phyloP scores from a whole-genome alignment of 345 rosid genomes.

The Eucalyptus cloeziana region DNA sequence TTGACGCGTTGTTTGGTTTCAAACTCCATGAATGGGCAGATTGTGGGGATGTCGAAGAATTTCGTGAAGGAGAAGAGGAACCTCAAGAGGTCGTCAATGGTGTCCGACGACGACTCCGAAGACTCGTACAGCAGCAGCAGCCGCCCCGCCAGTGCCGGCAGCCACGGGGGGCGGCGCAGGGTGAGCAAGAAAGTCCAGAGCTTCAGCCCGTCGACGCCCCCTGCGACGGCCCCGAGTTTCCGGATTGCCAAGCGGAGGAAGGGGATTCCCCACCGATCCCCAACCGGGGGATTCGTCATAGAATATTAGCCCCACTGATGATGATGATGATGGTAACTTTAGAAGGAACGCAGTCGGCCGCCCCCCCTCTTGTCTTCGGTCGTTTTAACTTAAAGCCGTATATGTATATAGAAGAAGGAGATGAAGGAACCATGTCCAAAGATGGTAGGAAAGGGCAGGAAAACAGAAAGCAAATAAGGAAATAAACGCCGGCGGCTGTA shows the following conservation, averaged over 20 bases:
- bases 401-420: constrained; percentile 3
- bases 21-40: constrained; percentile 2
- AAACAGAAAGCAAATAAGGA: background rate
- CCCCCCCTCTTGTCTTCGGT: background rate
- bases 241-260: constrained; percentile 39
- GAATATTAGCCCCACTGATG: constrained; percentile 14
- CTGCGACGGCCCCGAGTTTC: constrained; percentile 20
- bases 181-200: constrained; percentile 13
- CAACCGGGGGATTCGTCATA: constrained; percentile 53
- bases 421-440: background rate
- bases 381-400: background rate
- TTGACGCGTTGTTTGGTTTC: background rate
- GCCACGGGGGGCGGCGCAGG: background rate
- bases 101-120: constrained; percentile 13
- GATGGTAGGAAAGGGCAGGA: background rate
- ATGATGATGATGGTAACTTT: background rate
- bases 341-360: background rate
- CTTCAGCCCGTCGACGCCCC: constrained; percentile 45
- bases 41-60: constrained; percentile 37
- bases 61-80: constrained; percentile 18
- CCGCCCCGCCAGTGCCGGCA: background rate
- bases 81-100: background rate
- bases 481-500: background rate
- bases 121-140: constrained; percentile 24
- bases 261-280: constrained; percentile 59